A percentile compares a stretch with the other conserved stretches of the same genome.
Evolutionary conservation across 768 basidiomycete species (phyloP).

Genomic region (Galerina sulciceps): DNA sequence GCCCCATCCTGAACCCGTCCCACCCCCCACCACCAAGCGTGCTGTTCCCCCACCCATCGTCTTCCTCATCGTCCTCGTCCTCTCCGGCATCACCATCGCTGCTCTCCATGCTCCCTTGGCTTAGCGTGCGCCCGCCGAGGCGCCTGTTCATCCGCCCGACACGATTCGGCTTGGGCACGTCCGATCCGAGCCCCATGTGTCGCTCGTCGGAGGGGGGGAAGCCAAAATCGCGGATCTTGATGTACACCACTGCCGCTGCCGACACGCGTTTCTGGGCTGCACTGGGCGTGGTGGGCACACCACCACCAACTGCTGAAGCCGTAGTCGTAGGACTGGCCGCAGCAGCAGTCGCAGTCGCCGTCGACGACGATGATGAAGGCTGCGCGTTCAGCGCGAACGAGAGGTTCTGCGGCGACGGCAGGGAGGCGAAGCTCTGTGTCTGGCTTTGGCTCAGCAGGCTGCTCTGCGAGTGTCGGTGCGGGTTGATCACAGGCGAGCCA

Average conservation of each 20-base stretch:
- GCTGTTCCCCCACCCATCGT: slow-evolving; percentile 25
- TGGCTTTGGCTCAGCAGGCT: slow-evolving; percentile 18
- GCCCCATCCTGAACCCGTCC: slow-evolving; percentile 31
- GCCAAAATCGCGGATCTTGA: slow-evolving; percentile 50
- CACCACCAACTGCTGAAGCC: neutral
- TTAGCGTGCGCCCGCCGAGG: slow-evolving; percentile 26
- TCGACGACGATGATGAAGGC: neutral
- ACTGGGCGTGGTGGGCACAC: slow-evolving; percentile 6
- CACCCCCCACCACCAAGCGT: slow-evolving; percentile 10
- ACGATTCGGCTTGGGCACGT: slow-evolving; percentile 44
- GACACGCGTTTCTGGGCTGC: slow-evolving; percentile 2
- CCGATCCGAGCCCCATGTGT: slow-evolving; percentile 40
- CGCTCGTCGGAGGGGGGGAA: slow-evolving; percentile 39
- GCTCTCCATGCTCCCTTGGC: slow-evolving; percentile 23
- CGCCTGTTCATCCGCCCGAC: slow-evolving; percentile 35
- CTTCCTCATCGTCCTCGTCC: slow-evolving; percentile 22
- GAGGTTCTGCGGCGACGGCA: slow-evolving; percentile 14
- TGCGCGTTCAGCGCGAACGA: slow-evolving; percentile 11
- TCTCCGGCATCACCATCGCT: slow-evolving; percentile 26
- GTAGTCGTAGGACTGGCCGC: neutral
- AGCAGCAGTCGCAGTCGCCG: slow-evolving; percentile 10
- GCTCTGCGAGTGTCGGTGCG: slow-evolving; percentile 17
- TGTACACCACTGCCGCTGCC: slow-evolving; percentile 14
- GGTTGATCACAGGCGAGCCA: slow-evolving; percentile 20
- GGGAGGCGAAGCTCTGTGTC: slow-evolving; percentile 6